A percentile compares a stretch with the other conserved stretches of the same genome.
phyloP scores from a whole-genome alignment of 73 alveolate species.

The Uronychia setigera region DNA sequence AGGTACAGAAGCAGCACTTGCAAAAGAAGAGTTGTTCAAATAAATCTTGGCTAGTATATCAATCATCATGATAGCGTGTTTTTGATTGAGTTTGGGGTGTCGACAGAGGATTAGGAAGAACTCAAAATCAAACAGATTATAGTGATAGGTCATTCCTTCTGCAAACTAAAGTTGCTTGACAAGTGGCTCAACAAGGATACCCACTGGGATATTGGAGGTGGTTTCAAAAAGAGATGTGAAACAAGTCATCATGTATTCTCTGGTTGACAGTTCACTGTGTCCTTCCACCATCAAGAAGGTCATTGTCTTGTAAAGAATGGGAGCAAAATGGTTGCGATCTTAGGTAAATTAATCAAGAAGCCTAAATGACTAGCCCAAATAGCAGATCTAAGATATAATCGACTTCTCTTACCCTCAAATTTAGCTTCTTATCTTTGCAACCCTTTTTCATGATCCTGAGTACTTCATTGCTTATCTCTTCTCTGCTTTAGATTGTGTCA shows the following conservation, averaged over 20 bases:
- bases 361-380: constrained; percentile 26
- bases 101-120: constrained; percentile 56
- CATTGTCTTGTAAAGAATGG: constrained; percentile 85
- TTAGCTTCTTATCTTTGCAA: constrained; percentile 69
- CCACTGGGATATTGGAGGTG: constrained; percentile 84
- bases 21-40: constrained; percentile 41
- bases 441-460: constrained; percentile 65
- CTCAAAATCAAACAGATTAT: constrained; percentile 66
- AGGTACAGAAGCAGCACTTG: constrained; percentile 40
- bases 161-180: constrained; percentile 73
- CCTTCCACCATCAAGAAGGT: constrained; percentile 86
- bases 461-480: constrained; percentile 58
- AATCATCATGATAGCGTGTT: constrained; percentile 51
- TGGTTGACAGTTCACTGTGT: constrained; percentile 78
- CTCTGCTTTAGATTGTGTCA: constrained; percentile 62
- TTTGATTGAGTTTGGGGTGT: constrained; percentile 62
- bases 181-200: constrained; percentile 86
- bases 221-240: constrained; percentile 77
- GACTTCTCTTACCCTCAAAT: constrained; percentile 60
- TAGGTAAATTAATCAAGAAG: constrained; percentile 66
- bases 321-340: constrained; percentile 89
- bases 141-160: constrained; percentile 45
- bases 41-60: constrained; percentile 66
- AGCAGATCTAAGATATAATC: constrained; percentile 11
- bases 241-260: constrained; percentile 84